Conservation (phyloP, 2,329 filamentous ascomycete species). For the Sporothrix curviconia region DNA sequence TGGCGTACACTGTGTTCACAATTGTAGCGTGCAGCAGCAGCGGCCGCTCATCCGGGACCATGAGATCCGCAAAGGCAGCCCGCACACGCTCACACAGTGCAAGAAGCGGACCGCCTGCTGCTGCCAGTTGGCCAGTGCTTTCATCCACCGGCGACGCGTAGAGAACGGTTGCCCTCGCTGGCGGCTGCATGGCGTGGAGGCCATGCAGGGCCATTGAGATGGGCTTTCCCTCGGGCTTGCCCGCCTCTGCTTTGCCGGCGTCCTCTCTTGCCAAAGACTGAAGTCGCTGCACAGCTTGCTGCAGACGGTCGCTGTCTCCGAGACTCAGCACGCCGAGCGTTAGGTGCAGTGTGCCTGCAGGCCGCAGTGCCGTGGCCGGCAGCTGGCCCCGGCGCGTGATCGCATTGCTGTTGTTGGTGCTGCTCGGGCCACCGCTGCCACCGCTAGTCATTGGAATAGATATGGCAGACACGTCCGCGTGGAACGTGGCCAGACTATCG, state of each 20-base stretch:
- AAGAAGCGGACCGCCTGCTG: constrained; percentile 43
- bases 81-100: constrained; percentile 53
- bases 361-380: constrained; percentile 63
- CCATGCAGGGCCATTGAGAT: constrained; percentile 45
- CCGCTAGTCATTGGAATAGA: constrained; percentile 18
- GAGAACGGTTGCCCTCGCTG: constrained; percentile 50
- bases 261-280: constrained; percentile 28
- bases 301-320: constrained; percentile 34
- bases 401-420: constrained; percentile 22
- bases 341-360: constrained; percentile 73
- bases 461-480: constrained; percentile 44
- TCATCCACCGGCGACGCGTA: constrained; percentile 56
- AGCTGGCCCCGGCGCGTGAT: constrained; percentile 30
- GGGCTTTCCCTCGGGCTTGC: neutral
- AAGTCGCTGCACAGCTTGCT: constrained; percentile 36
- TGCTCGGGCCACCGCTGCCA: constrained; percentile 25
- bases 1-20: constrained; percentile 74
- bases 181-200: constrained; percentile 55
- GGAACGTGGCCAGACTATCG: constrained; percentile 55
- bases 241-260: no score
- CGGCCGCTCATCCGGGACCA: constrained; percentile 53
- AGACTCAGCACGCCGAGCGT: constrained; percentile 84
- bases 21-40: constrained; percentile 79
- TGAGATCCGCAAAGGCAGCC: constrained; percentile 47
- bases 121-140: constrained; percentile 37